Evolutionary conservation across 345 rosid species (phyloP).

Genomic region (Eucalyptus curtisii): DNA sequence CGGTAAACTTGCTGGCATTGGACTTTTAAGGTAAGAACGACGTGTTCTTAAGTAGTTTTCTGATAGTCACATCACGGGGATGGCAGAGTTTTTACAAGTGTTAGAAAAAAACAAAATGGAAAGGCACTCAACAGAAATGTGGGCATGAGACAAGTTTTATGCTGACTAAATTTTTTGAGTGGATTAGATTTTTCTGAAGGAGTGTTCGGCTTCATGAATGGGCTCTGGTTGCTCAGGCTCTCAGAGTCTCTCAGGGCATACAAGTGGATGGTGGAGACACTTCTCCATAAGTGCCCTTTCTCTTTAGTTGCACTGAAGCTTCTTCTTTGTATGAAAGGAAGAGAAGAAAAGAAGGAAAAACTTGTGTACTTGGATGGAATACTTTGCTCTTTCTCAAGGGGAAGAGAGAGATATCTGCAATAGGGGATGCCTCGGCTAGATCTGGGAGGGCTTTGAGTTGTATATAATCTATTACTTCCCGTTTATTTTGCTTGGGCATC

Average conservation of each 20-base stretch:
- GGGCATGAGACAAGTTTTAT: background rate
- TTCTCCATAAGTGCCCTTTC: background rate
- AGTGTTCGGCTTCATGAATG: background rate
- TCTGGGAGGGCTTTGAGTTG: no score
- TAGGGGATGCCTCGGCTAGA: background rate
- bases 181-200: background rate
- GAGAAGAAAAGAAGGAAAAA: background rate
- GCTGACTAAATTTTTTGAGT: background rate
- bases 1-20: background rate
- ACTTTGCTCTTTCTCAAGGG: background rate
- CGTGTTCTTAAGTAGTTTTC: background rate
- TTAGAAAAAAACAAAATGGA: background rate
- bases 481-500: no score
- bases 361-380: background rate
- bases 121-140: background rate
- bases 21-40: background rate
- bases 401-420: background rate
- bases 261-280: background rate
- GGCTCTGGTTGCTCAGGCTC: no score
- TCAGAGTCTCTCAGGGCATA: background rate
- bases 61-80: background rate
- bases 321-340: background rate
- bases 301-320: background rate
- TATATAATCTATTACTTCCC: no score
- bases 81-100: background rate